Conservation (phyloP, 306 rosid species). For the Lathyrus tuberosus region DNA sequence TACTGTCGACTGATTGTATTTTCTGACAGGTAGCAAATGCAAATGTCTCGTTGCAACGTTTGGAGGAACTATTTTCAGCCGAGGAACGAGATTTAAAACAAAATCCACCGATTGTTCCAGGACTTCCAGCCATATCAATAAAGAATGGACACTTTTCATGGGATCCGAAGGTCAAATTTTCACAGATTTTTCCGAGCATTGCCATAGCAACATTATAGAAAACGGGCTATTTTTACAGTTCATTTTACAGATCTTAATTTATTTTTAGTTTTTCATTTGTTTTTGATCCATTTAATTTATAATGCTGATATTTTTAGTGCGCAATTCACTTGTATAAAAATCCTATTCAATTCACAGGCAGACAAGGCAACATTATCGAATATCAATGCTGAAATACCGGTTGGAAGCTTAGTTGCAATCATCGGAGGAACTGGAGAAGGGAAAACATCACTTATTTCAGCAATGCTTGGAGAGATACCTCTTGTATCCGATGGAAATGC, state of each 20-base stretch:
- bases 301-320: slow-evolving; percentile 6
- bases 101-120: slow-evolving; percentile 68
- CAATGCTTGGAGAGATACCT: slow-evolving; percentile 87
- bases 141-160: slow-evolving; percentile 80
- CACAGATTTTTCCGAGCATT: slow-evolving; percentile 4
- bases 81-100: slow-evolving; percentile 67
- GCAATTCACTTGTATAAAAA: too few relatives aligned
- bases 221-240: too few relatives aligned
- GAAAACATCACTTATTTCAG: slow-evolving; percentile 81
- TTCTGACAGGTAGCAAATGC: slow-evolving; percentile 76
- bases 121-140: slow-evolving; percentile 76
- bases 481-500: slow-evolving; percentile 49
- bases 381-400: slow-evolving; percentile 71
- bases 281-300: neutral
- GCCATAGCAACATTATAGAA: too few relatives aligned
- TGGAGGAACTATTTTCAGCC: slow-evolving; percentile 72
- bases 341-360: slow-evolving; percentile 52
- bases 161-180: slow-evolving; percentile 67
- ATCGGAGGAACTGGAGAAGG: slow-evolving; percentile 98
- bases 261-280: slow-evolving; percentile 2
- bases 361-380: slow-evolving; percentile 66
- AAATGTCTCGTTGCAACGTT: slow-evolving; percentile 74
- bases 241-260: neutral
- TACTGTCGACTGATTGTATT: slow-evolving; percentile 26
- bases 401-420: slow-evolving; percentile 84